Base-by-base conservation (phyloP, 805 yeast genomes). In the Lachancea sp. region DNA sequence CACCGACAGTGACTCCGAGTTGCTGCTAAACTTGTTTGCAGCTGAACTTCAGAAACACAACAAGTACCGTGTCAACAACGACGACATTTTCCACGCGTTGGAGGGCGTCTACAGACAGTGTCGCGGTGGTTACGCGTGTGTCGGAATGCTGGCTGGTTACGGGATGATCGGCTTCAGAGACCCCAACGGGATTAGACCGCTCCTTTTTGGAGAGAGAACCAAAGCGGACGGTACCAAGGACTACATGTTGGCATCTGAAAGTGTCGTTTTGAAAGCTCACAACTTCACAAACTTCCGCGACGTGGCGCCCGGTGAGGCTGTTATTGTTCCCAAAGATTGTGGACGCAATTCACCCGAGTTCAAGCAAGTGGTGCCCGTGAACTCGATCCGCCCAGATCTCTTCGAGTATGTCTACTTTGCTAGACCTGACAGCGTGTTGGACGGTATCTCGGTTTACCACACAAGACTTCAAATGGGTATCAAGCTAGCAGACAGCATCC, bases 371-470 rank as follows among this genome's bases (percentile, higher is more conserved):
- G 93, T 82, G 8, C 83, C 85, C 50, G 76, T 82, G 51, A 73
- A 74, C 61, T 68, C 82, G 2, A 90, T 89, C 67, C 82, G 96
- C 13, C 99, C 99, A 7, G 98, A 95, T 69, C 81, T 93, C 51
- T 93, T 93, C 58, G 99, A 93, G 68, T 93, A 90, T 63, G 99
- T 93, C 38, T 93, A 93, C 69, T 93, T 93, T 72, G 98, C 99
- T 15, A 81, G 99, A 63, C 97, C 98, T 0, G 99, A 93, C 64
- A 83, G 95, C 35, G 95, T 93, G 25, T 68, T 90, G 50, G 99
- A 93, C 65, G 99, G 98, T n/a, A 85, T 93, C 38, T 85, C 95
- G 15, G 98, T 93, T 17, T 93, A 93, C 67, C 81, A 90, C 56
- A 82, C 95, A 30, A 81, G 98, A 65, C 74, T 93, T 50, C 88